These are phyloP conservation scores for Ogataea hybrid DNA, from an alignment of 1,139 yeast genomes.

Conservation along the genomic window DNA sequence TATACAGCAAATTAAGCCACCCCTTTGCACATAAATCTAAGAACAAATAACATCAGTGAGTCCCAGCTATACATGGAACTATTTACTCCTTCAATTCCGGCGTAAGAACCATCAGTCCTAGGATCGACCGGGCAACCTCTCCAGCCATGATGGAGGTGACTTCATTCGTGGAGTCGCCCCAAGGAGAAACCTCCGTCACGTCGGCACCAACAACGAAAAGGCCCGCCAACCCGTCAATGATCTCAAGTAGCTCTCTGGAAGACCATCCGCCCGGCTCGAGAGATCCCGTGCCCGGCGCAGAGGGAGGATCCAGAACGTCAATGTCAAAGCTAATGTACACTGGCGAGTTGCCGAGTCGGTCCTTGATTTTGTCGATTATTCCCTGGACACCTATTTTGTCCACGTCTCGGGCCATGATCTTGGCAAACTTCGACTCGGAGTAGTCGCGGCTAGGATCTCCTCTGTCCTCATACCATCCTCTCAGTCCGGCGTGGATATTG, in stretches of 20 bases:
- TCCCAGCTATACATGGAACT: too few species aligned
- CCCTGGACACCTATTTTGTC: conserved; percentile 44
- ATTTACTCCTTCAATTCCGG: neutral
- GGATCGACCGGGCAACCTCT: conserved; percentile 46
- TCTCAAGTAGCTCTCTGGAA: conserved; percentile 62
- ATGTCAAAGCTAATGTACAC: conserved; percentile 57
- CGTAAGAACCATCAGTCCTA: conserved; percentile 39
- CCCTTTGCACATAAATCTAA: too few species aligned
- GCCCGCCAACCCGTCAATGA: conserved; percentile 49
- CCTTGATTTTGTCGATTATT: conserved; percentile 39
- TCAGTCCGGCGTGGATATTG: conserved; percentile 40
- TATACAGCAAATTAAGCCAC: too few species aligned
- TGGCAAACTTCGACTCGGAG: conserved; percentile 43
- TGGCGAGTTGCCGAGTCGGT: conserved; percentile 39
- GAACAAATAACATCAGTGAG: too few species aligned
- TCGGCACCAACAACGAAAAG: conserved; percentile 69
- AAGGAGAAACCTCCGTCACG: conserved; percentile 34
- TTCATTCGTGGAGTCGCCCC: conserved; percentile 35
- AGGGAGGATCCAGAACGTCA: conserved; percentile 54
- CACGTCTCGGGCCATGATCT: conserved; percentile 46
- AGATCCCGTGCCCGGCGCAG: conserved; percentile 58
- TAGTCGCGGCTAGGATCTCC: conserved; percentile 46
- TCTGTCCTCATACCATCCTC: conserved; percentile 37
- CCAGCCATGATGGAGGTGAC: conserved; percentile 53
- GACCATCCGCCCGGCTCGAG: conserved; percentile 61